Percentiles rank a stretch among this genome's conserved stretches.
Evolutionary conservation across 441 rosid species (phyloP).

Genomic region (Pelargonium citronellum): DNA sequence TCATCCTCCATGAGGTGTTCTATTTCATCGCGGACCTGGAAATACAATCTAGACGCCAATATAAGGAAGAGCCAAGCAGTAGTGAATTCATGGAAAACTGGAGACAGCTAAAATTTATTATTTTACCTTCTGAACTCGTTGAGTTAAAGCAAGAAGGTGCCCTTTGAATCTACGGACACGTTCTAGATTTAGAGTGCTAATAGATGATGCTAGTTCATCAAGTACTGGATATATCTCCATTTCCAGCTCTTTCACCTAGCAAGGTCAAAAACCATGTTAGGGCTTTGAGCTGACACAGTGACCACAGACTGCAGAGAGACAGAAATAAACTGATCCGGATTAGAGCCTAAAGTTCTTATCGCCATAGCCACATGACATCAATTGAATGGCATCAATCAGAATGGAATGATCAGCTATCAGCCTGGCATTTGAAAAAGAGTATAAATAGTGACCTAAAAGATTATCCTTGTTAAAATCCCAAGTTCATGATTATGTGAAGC

Average conservation of each 20-base stretch:
- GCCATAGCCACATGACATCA: too few species aligned
- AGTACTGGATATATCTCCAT: slow-evolving; percentile 81
- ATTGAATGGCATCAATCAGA: not conserved
- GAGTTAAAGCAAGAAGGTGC: slow-evolving; percentile 80
- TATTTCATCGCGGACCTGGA: slow-evolving; percentile 87
- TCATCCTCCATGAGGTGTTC: slow-evolving; percentile 99
- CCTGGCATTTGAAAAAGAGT: not conserved
- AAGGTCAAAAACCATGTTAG: slow-evolving; percentile 18
- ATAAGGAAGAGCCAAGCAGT: slow-evolving; percentile 21
- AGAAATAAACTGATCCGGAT: not conserved
- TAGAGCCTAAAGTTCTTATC: too few species aligned
- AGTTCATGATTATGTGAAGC: not conserved
- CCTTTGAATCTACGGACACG: slow-evolving; percentile 86
- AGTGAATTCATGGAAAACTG: slow-evolving; percentile 6
- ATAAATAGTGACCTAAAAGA: slow-evolving; percentile 2
- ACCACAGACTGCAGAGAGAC: too few species aligned
- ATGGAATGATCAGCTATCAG: not conserved
- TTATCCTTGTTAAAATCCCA: not conserved
- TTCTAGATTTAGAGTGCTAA: slow-evolving; percentile 81
- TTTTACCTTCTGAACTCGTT: slow-evolving; percentile 88
- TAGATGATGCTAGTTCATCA: slow-evolving; percentile 80
- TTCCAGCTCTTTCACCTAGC: slow-evolving; percentile 80
- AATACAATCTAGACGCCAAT: slow-evolving; percentile 22
- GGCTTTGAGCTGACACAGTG: slow-evolving; percentile 1
- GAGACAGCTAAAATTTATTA: slow-evolving; percentile 14